Conservation (phyloP, 2,329 filamentous ascomycete species). For the Verticillium longisporum region DNA sequence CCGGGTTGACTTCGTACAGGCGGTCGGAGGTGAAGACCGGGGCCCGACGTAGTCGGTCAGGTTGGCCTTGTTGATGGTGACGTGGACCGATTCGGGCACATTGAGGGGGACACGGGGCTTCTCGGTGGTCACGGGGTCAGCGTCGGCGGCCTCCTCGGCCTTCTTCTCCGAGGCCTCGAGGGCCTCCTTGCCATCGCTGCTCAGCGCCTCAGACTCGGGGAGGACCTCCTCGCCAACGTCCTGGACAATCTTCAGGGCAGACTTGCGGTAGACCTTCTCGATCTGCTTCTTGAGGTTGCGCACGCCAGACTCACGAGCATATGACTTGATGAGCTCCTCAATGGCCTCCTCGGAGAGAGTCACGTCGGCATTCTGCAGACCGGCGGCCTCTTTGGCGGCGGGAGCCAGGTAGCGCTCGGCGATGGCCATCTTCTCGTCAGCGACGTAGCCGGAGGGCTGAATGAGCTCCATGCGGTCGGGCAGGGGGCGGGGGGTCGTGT, state of each 20-base stretch:
- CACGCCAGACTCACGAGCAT: slow-evolving; percentile 94
- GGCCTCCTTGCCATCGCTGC: slow-evolving; percentile 77
- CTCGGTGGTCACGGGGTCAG: slow-evolving; percentile 32
- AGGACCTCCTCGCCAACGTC: slow-evolving; percentile 82
- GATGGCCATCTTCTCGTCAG: slow-evolving; percentile 98
- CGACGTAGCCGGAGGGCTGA: slow-evolving; percentile 89
- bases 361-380: slow-evolving; percentile 87
- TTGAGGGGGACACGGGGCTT: slow-evolving; percentile 68
- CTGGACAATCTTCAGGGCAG: slow-evolving; percentile 92
- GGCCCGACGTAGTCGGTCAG: slow-evolving; percentile 96
- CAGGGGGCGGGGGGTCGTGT: slow-evolving; percentile 90
- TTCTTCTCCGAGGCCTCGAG: slow-evolving; percentile 66
- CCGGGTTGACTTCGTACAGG: slow-evolving; percentile 86
- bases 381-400: slow-evolving; percentile 88
- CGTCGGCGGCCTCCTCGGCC: slow-evolving; percentile 43
- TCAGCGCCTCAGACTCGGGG: slow-evolving; percentile 74
- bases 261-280: slow-evolving; percentile 97
- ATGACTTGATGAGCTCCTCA: slow-evolving; percentile 95
- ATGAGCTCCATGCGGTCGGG: slow-evolving; percentile 98
- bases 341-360: slow-evolving; percentile 80
- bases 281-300: slow-evolving; percentile 99
- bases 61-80: slow-evolving; percentile 81
- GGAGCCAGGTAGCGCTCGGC: slow-evolving; percentile 89
- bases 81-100: slow-evolving; percentile 81
- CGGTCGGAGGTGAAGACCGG: slow-evolving; percentile 94